phyloP scores from a whole-genome alignment of 169 alveolate species.

The Hepatocystis sp. region DNA sequence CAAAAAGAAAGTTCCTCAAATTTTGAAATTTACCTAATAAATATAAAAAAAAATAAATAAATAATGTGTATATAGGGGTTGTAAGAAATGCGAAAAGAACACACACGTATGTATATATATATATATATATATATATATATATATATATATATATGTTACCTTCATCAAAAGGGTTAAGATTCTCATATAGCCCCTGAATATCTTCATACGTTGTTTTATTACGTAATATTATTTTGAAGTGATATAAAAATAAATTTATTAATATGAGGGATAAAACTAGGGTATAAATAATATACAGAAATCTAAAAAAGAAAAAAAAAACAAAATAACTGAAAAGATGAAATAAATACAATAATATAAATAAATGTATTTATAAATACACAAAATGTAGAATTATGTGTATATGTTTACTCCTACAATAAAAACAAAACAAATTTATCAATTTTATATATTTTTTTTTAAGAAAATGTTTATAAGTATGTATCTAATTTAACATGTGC shows the following conservation, averaged over 20 bases:
- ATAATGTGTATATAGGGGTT: slow-evolving; percentile 3
- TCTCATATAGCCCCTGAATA: slow-evolving; percentile 48
- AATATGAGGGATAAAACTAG: slow-evolving; percentile 34
- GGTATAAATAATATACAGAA: slow-evolving; percentile 52
- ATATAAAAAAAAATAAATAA: slow-evolving; percentile 1
- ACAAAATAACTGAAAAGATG: slow-evolving; percentile 3
- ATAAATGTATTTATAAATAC: too few relatives aligned
- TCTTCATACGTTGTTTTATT: slow-evolving; percentile 72
- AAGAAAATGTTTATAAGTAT: neutral
- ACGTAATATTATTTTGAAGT: slow-evolving; percentile 44
- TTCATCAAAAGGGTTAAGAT: slow-evolving; percentile 59
- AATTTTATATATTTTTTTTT: slow-evolving; percentile 10
- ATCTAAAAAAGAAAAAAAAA: slow-evolving; percentile 9
- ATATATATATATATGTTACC: slow-evolving; percentile 16
- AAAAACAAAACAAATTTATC: too few relatives aligned
- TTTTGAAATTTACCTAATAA: slow-evolving; percentile 35
- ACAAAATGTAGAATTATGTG: too few relatives aligned
- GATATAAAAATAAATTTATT: slow-evolving; percentile 53
- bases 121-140: neutral
- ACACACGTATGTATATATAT: slow-evolving; percentile 2
- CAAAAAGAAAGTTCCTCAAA: slow-evolving; percentile 38
- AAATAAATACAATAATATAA: too few relatives aligned
- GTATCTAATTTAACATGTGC: slow-evolving; percentile 34
- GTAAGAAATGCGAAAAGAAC: neutral
- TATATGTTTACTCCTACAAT: too few relatives aligned